Base-by-base conservation (phyloP, 768 basidiomycete genomes). In the Pleurotus tuber-regium region DNA sequence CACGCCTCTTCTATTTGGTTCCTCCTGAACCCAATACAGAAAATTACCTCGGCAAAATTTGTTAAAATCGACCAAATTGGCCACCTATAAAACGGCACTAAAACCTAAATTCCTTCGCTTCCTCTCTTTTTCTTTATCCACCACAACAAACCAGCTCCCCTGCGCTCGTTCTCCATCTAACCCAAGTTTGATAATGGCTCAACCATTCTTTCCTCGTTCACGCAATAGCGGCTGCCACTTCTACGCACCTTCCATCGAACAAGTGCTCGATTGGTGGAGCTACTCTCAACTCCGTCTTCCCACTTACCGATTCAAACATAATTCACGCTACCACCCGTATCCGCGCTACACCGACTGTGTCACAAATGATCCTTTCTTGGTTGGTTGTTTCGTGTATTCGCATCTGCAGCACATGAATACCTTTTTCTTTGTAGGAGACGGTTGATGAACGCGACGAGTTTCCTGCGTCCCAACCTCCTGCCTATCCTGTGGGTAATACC, bases 261-360 rank as follows among this genome's bases (percentile, higher is more conserved):
- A 48, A 35, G 25, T 48, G n/a, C 29, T 35, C 16, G 46, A 48
- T 8, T 33, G 7, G 46, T 35, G 31, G 29, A 14, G 24, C 19
- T 4, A 10, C 9, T 48, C 46, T 11, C 46, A 48, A 21, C 29
- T 48, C n/a, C 31, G 46, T 10, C 29, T 24, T 33, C 21, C 46
- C 2, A 28, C 31, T 6, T 42, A 42, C 18, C 29, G 31, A 2
- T 48, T 35, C 10, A 48, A 48, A 18, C 29, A 33, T 21, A 33
- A 33, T 10, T 16, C 12, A 14, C 46, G 46, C 12, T 35, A 48
- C 29, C 46, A 48, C 21, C 46, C 46, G 2, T 48, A 48, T n/a
- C 16, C 30, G 8, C 31, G 31, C 14, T 48, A 48, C 31, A 30
- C n/a, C 18, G 46, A 48, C 46, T 19, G 28, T 2, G 19, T 48